phyloP scores from a whole-genome alignment of 148 eudicot genomes.

The Oxyria digyna region DNA sequence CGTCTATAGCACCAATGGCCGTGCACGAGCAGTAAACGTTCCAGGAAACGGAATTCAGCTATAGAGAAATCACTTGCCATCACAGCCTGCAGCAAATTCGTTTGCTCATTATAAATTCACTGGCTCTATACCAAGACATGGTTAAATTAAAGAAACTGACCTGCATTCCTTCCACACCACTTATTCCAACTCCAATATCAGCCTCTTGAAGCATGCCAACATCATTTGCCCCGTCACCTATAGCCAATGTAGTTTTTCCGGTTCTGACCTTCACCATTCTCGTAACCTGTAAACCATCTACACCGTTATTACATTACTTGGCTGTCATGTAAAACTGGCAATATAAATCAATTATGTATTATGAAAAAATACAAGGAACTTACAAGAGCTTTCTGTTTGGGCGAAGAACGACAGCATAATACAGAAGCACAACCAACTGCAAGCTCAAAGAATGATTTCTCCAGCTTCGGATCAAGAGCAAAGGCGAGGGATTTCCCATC shows the following conservation, averaged over 20 bases:
- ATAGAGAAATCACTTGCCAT: slow-evolving; percentile 91
- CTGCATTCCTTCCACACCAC: slow-evolving; percentile 99
- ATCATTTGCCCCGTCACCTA: slow-evolving; percentile 98
- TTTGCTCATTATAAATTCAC: background rate
- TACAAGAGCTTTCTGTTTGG: slow-evolving; percentile 98
- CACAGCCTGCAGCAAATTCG: slow-evolving; percentile 47
- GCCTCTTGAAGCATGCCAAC: slow-evolving; percentile 99
- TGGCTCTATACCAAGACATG: no score
- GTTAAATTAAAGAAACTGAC: slow-evolving; percentile 28
- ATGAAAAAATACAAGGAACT: slow-evolving; percentile 12
- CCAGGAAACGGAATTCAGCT: slow-evolving; percentile 83
- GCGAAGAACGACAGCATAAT: slow-evolving; percentile 95
- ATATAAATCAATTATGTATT: background rate
- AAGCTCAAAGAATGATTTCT: slow-evolving; percentile 55
- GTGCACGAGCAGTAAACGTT: slow-evolving; percentile 84
- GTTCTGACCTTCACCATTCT: slow-evolving; percentile 74
- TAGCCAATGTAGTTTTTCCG: slow-evolving; percentile 66
- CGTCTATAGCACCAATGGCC: slow-evolving; percentile 99
- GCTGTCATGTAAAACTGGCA: no score
- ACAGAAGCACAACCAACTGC: slow-evolving; percentile 75
- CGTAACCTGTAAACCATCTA: slow-evolving; percentile 72
- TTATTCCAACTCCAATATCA: slow-evolving; percentile 93
- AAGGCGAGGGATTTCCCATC: slow-evolving; percentile 82
- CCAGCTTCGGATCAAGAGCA: slow-evolving; percentile 53
- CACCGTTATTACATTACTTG: slow-evolving; percentile 29